A percentile compares a stretch with the other conserved stretches of the same genome.
Evolutionary conservation across 768 basidiomycete genomes (phyloP).

Genomic region (Podaxis sp.): DNA sequence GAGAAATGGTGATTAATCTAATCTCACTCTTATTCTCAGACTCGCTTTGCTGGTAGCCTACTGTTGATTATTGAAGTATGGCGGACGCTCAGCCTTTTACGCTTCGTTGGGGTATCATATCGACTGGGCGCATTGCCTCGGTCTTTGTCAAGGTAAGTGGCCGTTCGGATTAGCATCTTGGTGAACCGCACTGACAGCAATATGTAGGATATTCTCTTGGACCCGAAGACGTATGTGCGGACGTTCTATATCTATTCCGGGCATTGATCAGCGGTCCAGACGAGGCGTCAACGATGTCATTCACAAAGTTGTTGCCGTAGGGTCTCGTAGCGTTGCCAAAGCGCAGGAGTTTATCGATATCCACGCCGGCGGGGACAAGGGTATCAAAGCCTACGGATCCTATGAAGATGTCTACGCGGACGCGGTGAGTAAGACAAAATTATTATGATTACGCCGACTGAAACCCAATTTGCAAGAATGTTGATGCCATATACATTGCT

Average conservation of each 20-base stretch:
- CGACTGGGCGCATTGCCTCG: conserved; percentile 72
- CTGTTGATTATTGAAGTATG: conserved; percentile 24
- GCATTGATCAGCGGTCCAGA: conserved; percentile 31
- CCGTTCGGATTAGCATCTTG: not conserved
- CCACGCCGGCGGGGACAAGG: conserved; percentile 47
- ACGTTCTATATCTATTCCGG: not conserved
- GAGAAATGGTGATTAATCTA: conserved; percentile 2
- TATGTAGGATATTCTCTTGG: conserved; percentile 69
- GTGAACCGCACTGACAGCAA: not conserved
- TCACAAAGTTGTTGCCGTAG: conserved; percentile 74
- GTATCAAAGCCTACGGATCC: conserved; percentile 66
- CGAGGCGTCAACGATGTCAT: conserved; percentile 63
- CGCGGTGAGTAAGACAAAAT: conserved; percentile 38
- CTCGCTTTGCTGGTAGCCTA: too few relatives aligned
- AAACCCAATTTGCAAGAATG: conserved; percentile 42
- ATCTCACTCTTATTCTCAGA: not conserved
- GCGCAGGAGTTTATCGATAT: conserved; percentile 68
- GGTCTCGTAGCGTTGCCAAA: conserved; percentile 68
- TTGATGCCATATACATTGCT: conserved; percentile 72
- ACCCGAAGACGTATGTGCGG: conserved; percentile 60
- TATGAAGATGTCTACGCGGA: conserved; percentile 78
- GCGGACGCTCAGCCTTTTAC: conserved; percentile 35
- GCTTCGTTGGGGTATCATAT: conserved; percentile 86
- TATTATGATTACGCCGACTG: not conserved
- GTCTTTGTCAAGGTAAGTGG: conserved; percentile 61